Evolutionary conservation across 805 yeast genomes (phyloP).

Genomic region (Wickerhamomyces alni): DNA sequence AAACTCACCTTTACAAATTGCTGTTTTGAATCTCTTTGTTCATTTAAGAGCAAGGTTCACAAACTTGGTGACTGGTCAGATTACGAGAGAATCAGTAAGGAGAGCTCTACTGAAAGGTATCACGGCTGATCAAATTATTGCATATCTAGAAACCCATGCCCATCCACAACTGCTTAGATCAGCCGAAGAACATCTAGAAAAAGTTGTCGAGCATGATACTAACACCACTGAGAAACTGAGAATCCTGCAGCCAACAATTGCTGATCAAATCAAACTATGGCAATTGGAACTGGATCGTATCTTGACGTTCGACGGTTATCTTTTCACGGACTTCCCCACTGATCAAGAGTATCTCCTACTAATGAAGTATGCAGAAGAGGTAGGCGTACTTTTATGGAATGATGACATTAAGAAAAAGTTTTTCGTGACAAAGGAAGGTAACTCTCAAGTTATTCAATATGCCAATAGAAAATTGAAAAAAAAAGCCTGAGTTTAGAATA

Average conservation of each 20-base stretch:
- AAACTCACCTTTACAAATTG: slow-evolving; percentile 90
- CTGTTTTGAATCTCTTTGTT: slow-evolving; percentile 83
- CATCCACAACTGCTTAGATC: slow-evolving; percentile 82
- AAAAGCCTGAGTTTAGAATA: slow-evolving; percentile 6
- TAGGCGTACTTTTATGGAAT: slow-evolving; percentile 89
- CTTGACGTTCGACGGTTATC: slow-evolving; percentile 76
- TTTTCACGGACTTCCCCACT: slow-evolving; percentile 79
- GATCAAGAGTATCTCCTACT: slow-evolving; percentile 71
- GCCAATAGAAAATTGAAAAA: slow-evolving; percentile 57
- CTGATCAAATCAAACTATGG: slow-evolving; percentile 94
- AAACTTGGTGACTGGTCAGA: slow-evolving; percentile 89
- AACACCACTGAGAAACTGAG: slow-evolving; percentile 47
- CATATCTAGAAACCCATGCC: slow-evolving; percentile 85
- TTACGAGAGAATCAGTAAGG: slow-evolving; percentile 88
- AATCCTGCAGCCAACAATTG: slow-evolving; percentile 89
- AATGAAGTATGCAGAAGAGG: slow-evolving; percentile 75
- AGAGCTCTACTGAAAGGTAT: slow-evolving; percentile 83
- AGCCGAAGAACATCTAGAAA: slow-evolving; percentile 64
- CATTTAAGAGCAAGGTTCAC: slow-evolving; percentile 79
- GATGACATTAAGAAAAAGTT: slow-evolving; percentile 64
- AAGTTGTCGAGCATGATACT: slow-evolving; percentile 54
- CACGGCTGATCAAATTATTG: slow-evolving; percentile 89
- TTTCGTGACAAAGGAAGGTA: slow-evolving; percentile 85
- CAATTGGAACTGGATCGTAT: slow-evolving; percentile 93
- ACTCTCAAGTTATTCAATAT: slow-evolving; percentile 84